Base-by-base conservation (phyloP, 768 basidiomycete species). In the Pleurotus giganteus region DNA sequence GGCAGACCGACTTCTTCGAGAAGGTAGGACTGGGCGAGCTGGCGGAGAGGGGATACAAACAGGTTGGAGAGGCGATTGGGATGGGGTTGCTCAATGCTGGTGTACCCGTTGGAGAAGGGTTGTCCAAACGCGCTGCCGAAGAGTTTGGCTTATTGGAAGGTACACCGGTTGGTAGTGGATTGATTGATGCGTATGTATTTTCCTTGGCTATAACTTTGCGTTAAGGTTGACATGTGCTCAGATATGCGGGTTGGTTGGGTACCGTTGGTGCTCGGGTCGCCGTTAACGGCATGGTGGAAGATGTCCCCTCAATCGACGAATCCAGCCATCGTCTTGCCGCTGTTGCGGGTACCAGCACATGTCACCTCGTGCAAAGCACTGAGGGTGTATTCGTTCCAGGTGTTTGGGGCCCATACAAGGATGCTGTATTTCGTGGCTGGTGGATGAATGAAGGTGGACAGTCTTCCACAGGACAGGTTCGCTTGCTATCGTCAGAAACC, bases 401-500 rank as follows among this genome's bases (percentile, higher is more conserved):
- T 1, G 88, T 97, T 19, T 97, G 94, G 94, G 92, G 92, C 0
- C 91, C 91, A 1, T 94, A 93, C 68, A 88, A 81, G 83, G 88
- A 98, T 64, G 86, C 93, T 4, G 80, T 95, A 28, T 94, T 98
- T 72, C 86, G 86, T 39, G 93, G 88, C 15, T 95, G 92, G 88
- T 99, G 96, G 97, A 97, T 98, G 94, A 99, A 95, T 64, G 97
- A 99, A 71, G 97, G 96, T 34, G 97, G 97, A 2, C 97, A 99
- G 71, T 97, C 94, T 6, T 95, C 94, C 1, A 99, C 97, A 0
- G 97, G 97, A n/a, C 92, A 94, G 72, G 88, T 88, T 50, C 45
- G 71, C 58, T 4, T 17, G 4, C 15, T 5, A 7, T 45, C 23
- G 1, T 41, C 24, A n/a, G 47, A 39, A 24, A 27, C 53, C 31